phyloP scores from a whole-genome alignment of 2,329 filamentous ascomycete species.

The Monilinia aucupariae region DNA sequence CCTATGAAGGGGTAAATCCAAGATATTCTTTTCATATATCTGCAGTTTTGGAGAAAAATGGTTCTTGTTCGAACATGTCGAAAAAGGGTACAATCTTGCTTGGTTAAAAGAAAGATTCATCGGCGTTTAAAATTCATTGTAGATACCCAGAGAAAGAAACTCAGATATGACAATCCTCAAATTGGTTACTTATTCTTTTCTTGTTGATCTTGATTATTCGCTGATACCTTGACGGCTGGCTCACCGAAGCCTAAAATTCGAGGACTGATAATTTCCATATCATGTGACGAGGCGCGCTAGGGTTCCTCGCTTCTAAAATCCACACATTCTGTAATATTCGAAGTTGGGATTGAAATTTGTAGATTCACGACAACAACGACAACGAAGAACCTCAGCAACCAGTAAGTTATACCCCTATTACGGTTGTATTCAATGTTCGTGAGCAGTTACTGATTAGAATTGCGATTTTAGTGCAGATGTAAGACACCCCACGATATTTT shows the following conservation, averaged over 20 bases:
- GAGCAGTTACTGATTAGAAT: constrained; percentile 36
- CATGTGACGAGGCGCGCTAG: constrained; percentile 2
- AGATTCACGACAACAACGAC: constrained; percentile 24
- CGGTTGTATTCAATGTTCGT: constrained; percentile 6
- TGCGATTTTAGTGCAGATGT: constrained; percentile 76
- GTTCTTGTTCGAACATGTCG: background rate
- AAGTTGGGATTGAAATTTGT: constrained; percentile 16
- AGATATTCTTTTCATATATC: background rate
- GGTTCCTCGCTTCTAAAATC: constrained; percentile 8
- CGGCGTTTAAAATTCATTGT: background rate
- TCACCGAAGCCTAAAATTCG: background rate
- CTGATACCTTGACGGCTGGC: background rate
- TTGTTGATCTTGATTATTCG: background rate
- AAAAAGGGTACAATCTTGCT: background rate
- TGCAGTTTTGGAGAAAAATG: background rate
- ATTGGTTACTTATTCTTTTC: background rate
- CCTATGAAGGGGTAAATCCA: background rate
- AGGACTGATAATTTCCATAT: background rate
- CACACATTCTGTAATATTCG: constrained; percentile 10
- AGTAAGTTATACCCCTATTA: constrained; percentile 44
- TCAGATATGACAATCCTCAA: background rate
- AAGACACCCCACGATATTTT: constrained; percentile 43
- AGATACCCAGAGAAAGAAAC: constrained; percentile 3
- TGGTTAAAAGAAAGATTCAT: background rate
- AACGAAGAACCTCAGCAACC: constrained; percentile 39